Percentiles rank a stretch among this genome's conserved stretches.
Evolutionary conservation across 2,329 filamentous ascomycete genomes (phyloP).

Genomic region (Samsoniella hepiali): DNA sequence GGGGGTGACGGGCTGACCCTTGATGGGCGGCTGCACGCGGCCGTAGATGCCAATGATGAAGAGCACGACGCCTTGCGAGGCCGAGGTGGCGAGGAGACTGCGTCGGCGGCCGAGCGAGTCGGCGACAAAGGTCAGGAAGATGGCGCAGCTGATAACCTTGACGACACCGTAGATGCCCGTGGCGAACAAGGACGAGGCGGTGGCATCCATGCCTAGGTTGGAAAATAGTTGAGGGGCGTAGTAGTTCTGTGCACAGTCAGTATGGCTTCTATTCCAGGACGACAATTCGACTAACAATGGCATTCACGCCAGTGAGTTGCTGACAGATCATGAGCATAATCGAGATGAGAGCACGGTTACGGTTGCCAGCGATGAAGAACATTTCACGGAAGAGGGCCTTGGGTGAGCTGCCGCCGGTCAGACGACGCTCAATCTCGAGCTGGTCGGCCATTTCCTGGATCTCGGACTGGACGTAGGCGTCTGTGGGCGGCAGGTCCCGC

Average conservation of each 20-base stretch:
- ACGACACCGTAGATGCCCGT: conserved; percentile 72
- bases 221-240: conserved; percentile 68
- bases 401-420: conserved; percentile 50
- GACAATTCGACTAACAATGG: conserved; percentile 35
- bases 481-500: conserved; percentile 46
- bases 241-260: conserved; percentile 53
- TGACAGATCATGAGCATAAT: conserved; percentile 64
- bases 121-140: conserved; percentile 64
- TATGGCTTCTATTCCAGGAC: too few species aligned
- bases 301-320: conserved; percentile 64
- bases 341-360: conserved; percentile 62
- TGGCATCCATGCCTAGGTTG: conserved; percentile 57
- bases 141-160: conserved; percentile 61
- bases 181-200: conserved; percentile 61
- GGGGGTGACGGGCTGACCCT: conserved; percentile 52
- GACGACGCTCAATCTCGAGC: conserved; percentile 58
- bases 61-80: conserved; percentile 60
- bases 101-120: conserved; percentile 65
- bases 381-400: conserved; percentile 63
- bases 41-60: conserved; percentile 71
- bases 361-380: conserved; percentile 57
- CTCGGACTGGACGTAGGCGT: conserved; percentile 56
- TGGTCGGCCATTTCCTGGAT: conserved; percentile 59
- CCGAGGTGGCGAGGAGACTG: conserved; percentile 61
- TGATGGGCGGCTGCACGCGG: conserved; percentile 55